Base-by-base conservation (phyloP, 306 rosid genomes). In the Lupinus albus region DNA sequence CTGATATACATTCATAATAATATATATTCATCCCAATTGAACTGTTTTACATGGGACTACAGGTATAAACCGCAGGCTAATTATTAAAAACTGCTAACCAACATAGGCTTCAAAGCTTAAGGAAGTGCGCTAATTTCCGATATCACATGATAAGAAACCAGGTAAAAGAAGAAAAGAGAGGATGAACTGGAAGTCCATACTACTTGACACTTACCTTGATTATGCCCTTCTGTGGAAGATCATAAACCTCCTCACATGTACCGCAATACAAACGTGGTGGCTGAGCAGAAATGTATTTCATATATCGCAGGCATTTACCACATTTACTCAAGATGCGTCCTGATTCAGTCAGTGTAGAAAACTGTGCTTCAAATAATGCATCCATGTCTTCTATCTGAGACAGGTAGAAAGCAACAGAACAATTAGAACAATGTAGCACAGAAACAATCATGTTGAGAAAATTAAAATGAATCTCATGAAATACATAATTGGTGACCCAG, bases 331-430 rank as follows among this genome's bases (percentile, higher is more conserved):
- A 79, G 64, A 66, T 49, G 41, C 89, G 88, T 54, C 98, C 98
- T 1, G 96, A 87, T 54, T 87, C 95, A 32, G 86, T 80, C 32
- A 92, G 93, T 7, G 89, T 77, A 52, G 98, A 92, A 80, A 92
- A 92, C 46, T 92, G 98, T 15, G 95, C 95, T 79, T 92, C 98
- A 77, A 92, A 92, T 68, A 92, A 73, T 52, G 93, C 91, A 88
- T 92, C 96, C 98, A 92, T 92, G 68, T 87, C 87, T 68, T 89
- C 98, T 72, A 92, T 89, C 98, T 92, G 92, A 67, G 72, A 62
- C 71, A 83, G 49, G 61, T 50, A 79, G 61, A 67, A 71, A 69
- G 57, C 44, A 61, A 66, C 47, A 61, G 7, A 71, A 48, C 44
- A 16, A 67, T 65, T 70, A 54, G 62, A 67, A 61, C 32, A 68